These are phyloP conservation scores for Capillidium rhysosporum DNA, from an alignment of 371 early-diverging fungal genomes.

Conservation along the genomic window DNA sequence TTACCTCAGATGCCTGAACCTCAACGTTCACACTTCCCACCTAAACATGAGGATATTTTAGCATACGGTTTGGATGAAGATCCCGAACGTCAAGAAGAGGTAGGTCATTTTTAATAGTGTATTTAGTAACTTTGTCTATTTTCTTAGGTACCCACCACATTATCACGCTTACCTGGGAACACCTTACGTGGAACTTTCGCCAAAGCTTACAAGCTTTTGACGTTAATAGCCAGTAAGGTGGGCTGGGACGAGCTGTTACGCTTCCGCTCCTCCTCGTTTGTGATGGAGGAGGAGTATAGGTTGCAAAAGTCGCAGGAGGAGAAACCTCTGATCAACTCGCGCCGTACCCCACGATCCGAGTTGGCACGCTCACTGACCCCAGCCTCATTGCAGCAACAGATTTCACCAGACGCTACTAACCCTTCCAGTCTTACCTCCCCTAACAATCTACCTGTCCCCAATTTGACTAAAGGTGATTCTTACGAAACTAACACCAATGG, in stretches of 20 bases:
- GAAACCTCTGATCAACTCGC: slow-evolving; percentile 15
- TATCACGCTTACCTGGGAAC: slow-evolving; percentile 66
- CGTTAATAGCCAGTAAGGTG: slow-evolving; percentile 50
- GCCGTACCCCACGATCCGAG: neutral
- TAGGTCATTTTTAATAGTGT: slow-evolving; percentile 10
- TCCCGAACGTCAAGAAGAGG: slow-evolving; percentile 45
- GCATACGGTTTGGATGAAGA: slow-evolving; percentile 47
- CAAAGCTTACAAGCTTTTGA: slow-evolving; percentile 63
- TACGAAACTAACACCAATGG: slow-evolving; percentile 1
- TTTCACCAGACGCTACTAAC: neutral
- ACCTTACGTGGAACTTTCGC: slow-evolving; percentile 79
- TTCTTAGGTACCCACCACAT: slow-evolving; percentile 12
- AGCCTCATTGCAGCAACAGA: neutral
- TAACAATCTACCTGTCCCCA: neutral
- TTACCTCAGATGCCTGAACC: slow-evolving; percentile 82
- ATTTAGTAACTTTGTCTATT: neutral
- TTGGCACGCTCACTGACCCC: neutral
- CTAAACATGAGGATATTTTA: slow-evolving; percentile 38
- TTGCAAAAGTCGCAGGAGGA: slow-evolving; percentile 44
- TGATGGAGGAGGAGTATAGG: slow-evolving; percentile 95
- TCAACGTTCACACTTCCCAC: slow-evolving; percentile 53
- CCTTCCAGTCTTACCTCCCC: neutral
- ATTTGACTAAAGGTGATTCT: neutral
- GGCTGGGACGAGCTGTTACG: slow-evolving; percentile 91
- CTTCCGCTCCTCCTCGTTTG: slow-evolving; percentile 71